Base-by-base conservation (phyloP, 2,329 filamentous ascomycete genomes). In the Beauveria asiatica region DNA sequence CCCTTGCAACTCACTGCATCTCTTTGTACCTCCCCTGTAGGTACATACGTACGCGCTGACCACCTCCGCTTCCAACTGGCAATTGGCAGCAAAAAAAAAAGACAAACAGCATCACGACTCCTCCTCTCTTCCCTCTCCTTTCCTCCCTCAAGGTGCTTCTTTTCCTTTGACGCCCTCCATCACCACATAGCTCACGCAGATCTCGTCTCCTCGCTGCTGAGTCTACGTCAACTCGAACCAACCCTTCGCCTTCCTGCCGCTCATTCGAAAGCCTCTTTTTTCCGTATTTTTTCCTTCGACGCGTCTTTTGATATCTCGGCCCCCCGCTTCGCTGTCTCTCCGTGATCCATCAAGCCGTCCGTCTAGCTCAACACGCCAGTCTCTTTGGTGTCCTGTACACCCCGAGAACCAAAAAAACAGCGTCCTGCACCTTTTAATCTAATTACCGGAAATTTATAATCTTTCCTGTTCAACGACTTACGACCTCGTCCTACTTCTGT, bases 181-280 rank as follows among this genome's bases (percentile, higher is more conserved):
- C 58, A 8, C n/a, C 48, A 23, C 33, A 57, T 50, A 57, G 42
- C 60, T 54, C 53, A 57, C 42, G 60, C 55, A 61, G 60, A 58
- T 50, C 60, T 50, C 60, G 60, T 58, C 48, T 58, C 60, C 60
- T 49, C 60, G 60, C 60, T 61, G 60, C 60, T 53, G 54, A 57
- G 60, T 48, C 46, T 52, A 51, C 56, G 21, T 45, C 51, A 33
- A 39, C 9, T 13, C 7, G 13, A 48, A 27, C 17, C 19, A 3
- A 6, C 21, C 33, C 37, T 21, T 56, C 6, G 8, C 27, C 46
- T 55, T 56, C 39, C 52, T 51, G 41, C 37, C 53, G 25, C 58
- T 60, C 59, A 51, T 60, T 56, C 46, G 19, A 56, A 30, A 45
- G 33, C 33, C 42, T 37, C 25, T 19, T 37, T 25, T 50, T 56